A percentile compares a stretch with the other conserved stretches of the same genome.
Evolutionary conservation across 2,329 filamentous ascomycete species (phyloP).

Genomic region (Cordyceps tenuipes): DNA sequence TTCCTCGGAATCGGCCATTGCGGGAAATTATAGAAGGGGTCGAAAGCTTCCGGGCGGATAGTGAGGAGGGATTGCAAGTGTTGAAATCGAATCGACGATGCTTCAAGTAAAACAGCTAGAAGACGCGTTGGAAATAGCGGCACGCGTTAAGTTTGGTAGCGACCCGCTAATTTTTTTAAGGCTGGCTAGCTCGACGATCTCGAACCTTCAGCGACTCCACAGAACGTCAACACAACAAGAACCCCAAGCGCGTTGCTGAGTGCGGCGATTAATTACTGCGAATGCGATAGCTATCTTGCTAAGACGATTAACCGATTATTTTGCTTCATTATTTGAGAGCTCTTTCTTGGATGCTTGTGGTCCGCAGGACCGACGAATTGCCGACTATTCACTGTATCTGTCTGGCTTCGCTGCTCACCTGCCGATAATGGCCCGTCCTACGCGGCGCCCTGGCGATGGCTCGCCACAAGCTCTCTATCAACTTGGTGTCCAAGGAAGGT

Average conservation of each 20-base stretch:
- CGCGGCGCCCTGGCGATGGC: constrained; percentile 22
- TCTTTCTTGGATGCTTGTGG: background rate
- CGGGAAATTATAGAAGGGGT: no score
- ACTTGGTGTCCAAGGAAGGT: constrained; percentile 31
- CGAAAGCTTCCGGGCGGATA: background rate
- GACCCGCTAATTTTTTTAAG: background rate
- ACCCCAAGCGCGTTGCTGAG: background rate
- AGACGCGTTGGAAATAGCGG: constrained; percentile 4
- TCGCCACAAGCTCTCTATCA: constrained; percentile 26
- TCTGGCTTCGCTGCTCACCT: background rate
- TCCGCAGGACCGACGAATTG: background rate
- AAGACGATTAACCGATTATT: background rate
- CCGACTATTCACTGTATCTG: background rate
- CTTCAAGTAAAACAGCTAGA: background rate
- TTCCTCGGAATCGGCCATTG: constrained; percentile 31
- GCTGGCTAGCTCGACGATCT: background rate
- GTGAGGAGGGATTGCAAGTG: background rate
- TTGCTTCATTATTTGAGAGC: background rate
- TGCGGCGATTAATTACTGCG: background rate
- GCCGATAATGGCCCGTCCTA: constrained; percentile 23
- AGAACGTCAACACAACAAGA: constrained; percentile 11
- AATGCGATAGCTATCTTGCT: background rate
- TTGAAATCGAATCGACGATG: background rate
- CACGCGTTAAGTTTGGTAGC: constrained; percentile 5
- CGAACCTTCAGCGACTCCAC: constrained; percentile 7